Percentiles rank a stretch among this genome's conserved stretches.
These are phyloP conservation scores for Falciphora oryzae DNA, from an alignment of 2,329 filamentous ascomycete genomes.

Conservation along the genomic window DNA sequence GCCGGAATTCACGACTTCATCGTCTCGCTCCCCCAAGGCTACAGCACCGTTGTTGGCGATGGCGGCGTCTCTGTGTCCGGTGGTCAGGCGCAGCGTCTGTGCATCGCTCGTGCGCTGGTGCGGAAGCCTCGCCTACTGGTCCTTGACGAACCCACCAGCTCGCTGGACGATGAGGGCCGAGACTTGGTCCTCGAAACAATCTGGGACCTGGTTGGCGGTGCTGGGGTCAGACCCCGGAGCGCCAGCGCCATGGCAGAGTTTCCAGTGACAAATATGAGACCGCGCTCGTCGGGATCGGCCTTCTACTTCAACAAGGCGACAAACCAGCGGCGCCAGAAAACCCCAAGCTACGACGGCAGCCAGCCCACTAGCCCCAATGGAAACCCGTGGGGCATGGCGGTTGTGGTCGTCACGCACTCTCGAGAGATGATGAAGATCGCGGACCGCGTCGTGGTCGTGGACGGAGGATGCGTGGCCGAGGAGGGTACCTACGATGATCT, in stretches of 20 bases:
- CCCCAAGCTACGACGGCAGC: neutral
- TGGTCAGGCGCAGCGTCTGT: slow-evolving; percentile 76
- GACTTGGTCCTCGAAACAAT: neutral
- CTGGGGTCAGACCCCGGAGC: neutral
- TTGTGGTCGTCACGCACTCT: slow-evolving; percentile 78
- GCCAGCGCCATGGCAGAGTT: slow-evolving; percentile 1
- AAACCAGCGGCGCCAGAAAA: neutral
- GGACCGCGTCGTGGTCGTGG: slow-evolving; percentile 65
- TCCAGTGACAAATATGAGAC: neutral
- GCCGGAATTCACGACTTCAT: slow-evolving; percentile 75
- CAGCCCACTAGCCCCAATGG: slow-evolving; percentile 2
- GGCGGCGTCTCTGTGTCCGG: slow-evolving; percentile 68
- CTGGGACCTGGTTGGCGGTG: neutral
- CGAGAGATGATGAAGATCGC: slow-evolving; percentile 82
- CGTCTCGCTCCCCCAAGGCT: slow-evolving; percentile 61
- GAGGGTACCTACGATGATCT: slow-evolving; percentile 61
- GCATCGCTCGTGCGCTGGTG: slow-evolving; percentile 73
- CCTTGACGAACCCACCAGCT: slow-evolving; percentile 81
- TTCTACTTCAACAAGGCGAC: neutral
- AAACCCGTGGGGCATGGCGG: slow-evolving; percentile 42
- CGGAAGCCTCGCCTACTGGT: slow-evolving; percentile 67
- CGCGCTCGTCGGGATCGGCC: neutral
- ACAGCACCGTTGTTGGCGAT: slow-evolving; percentile 69
- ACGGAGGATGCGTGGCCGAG: slow-evolving; percentile 62
- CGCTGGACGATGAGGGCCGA: slow-evolving; percentile 58